Evolutionary conservation across 2,329 filamentous ascomycete genomes (phyloP).

Genomic region (Didymella pomorum): DNA sequence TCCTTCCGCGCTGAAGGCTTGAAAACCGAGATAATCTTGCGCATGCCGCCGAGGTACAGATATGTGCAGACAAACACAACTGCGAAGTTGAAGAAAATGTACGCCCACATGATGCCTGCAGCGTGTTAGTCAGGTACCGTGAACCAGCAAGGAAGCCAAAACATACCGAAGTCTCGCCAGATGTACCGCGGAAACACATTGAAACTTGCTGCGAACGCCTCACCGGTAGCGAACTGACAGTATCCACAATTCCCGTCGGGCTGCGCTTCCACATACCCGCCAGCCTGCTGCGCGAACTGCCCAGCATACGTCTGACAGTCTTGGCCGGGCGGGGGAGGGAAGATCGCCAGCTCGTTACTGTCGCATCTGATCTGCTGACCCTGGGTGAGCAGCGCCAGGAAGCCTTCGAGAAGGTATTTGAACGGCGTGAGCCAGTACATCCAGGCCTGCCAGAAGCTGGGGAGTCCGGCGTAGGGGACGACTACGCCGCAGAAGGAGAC

Average conservation of each 20-base stretch:
- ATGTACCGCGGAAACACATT: slow-evolving; percentile 68
- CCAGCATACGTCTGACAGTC: slow-evolving; percentile 68
- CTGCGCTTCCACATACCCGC: slow-evolving; percentile 68
- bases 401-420: slow-evolving; percentile 70
- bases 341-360: slow-evolving; percentile 65
- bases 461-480: slow-evolving; percentile 70
- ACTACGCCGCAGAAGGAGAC: slow-evolving; percentile 78
- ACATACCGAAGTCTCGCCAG: slow-evolving; percentile 72
- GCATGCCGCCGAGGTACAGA: slow-evolving; percentile 59
- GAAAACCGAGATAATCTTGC: slow-evolving; percentile 47
- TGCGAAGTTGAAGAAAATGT: slow-evolving; percentile 70
- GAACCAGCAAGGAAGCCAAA: background rate
- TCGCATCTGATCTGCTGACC: slow-evolving; percentile 65
- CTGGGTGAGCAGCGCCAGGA: slow-evolving; percentile 65
- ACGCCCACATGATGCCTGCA: slow-evolving; percentile 54
- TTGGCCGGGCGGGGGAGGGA: slow-evolving; percentile 65
- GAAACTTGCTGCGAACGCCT: slow-evolving; percentile 65
- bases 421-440: slow-evolving; percentile 68
- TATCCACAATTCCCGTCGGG: slow-evolving; percentile 67
- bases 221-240: slow-evolving; percentile 69
- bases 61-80: slow-evolving; percentile 63
- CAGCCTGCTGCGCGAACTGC: slow-evolving; percentile 60
- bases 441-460: slow-evolving; percentile 68
- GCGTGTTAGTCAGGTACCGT: slow-evolving; percentile 16
- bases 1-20: slow-evolving; percentile 46